These are phyloP conservation scores for Ploettnerulaceae sp. DNA, from an alignment of 2,329 filamentous ascomycete genomes.

Conservation along the genomic window DNA sequence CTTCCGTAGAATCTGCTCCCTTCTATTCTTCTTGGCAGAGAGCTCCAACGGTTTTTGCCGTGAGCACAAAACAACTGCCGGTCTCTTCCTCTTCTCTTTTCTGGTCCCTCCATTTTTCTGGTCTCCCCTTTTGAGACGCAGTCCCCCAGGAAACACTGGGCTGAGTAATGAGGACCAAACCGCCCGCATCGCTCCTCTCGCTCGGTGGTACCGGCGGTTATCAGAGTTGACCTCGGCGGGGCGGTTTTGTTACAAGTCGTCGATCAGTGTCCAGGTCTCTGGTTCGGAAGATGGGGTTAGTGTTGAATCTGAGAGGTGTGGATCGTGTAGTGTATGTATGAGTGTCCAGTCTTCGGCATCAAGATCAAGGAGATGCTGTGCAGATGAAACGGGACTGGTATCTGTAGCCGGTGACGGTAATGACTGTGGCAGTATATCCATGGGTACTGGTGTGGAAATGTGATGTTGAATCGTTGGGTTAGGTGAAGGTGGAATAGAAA, in stretches of 20 bases:
- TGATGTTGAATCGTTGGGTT: constrained; percentile 26
- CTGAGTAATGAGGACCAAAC: constrained; percentile 28
- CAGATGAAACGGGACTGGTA: constrained; percentile 8
- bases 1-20: constrained; percentile 9
- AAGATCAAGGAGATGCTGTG: constrained; percentile 1
- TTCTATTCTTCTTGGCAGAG: constrained; percentile 18
- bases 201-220: constrained; percentile 20
- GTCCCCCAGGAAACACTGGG: constrained; percentile 19
- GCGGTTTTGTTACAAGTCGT: constrained; percentile 31
- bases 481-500: constrained; percentile 10
- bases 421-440: constrained; percentile 25
- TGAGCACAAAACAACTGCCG: constrained; percentile 25
- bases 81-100: constrained; percentile 7
- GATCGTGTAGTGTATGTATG: constrained; percentile 19
- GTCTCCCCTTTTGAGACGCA: constrained; percentile 19
- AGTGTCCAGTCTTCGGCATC: constrained; percentile 25
- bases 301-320: constrained; percentile 7
- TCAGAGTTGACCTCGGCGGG: constrained; percentile 25
- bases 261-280: constrained; percentile 30
- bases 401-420: constrained; percentile 23
- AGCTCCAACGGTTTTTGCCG: constrained; percentile 22
- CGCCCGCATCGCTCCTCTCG: constrained; percentile 26
- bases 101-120: constrained; percentile 15
- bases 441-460: background rate
- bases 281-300: constrained; percentile 22